Base-by-base conservation (phyloP, 2,329 filamentous ascomycete species). In the Cercospora sesami region DNA sequence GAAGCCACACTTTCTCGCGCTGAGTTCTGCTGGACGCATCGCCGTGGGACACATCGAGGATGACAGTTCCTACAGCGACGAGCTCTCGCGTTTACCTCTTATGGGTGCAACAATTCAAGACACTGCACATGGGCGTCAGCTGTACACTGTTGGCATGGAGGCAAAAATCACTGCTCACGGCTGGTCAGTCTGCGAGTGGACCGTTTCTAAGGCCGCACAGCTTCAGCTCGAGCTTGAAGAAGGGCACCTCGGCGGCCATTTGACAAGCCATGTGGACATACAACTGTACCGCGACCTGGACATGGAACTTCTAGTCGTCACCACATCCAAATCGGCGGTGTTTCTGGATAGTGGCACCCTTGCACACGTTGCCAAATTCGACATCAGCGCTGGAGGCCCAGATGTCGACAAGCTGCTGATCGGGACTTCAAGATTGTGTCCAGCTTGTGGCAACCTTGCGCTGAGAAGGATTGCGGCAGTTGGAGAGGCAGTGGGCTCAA, bases 21-120 rank as follows among this genome's bases (percentile, higher is more conserved):
- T 93, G 5, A 87, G 86, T 39, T 84, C 86, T 16, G 88, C 90
- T 63, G 91, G 91, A 0, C 82, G 83, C 3, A 80, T 93, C 74
- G 84, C 83, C 0, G 88, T 91, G 73, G 78, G 90, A 10, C 81
- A 83, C 60, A 79, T 86, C 16, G 83, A 83, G 16, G 80, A 77
- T 30, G 81, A 80, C 61, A n/a, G 57, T 66, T 5, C 69, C 30
- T 42, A 66, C 64, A 23, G 48, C 23, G 61, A 57, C 5, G 66
- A 72, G 18, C 31, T 78, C 5, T 73, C 72, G 4, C 65, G 65
- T 5, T 67, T 69, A 7, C 73, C 74, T 31, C 58, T 77, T 3
- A 65, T 78, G 6, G 75, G 75, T 9, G 74, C 76, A 8, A 53
- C 66, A 0, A 28, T 75, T 1, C 45, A 71, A n/a, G 72, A 74